Base-by-base conservation (phyloP, 164 flowering plant genomes). In the Taxillus chinensis region DNA sequence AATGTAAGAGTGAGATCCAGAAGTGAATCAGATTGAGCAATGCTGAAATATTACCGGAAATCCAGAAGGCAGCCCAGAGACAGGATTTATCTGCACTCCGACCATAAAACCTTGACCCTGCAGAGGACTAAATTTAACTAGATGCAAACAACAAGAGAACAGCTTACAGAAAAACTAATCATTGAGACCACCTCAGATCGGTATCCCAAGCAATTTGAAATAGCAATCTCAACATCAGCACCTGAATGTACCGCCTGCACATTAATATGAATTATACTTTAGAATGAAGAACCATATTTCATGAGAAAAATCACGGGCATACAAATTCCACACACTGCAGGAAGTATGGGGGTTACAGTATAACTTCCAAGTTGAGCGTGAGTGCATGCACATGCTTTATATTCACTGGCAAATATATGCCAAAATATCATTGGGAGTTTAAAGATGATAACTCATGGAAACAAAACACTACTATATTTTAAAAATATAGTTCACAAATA, bases 61-160 rank as follows among this genome's bases (percentile, higher is more conserved):
- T 64, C 82, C 88, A 68, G 93, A 79, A 65, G 99, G 96, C 80
- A 93, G 72, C 70, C 92, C 95, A 37, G 86, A 58, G 57, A 90
- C 68, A 55, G 99, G 95, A 79, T 90, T 82, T 74, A 93, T 86
- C 63, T 87, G 72, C 71, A 90, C 97, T 41, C 97, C 95, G 65
- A 90, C 97, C 99, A 93, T 93, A 82, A 93, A 93, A 40, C 96
- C 97, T 77, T 89, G 79, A 68, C 97, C 99, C 97, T 93, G 77
- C 64, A 65, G 64, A 67, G 27, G 0, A 27, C 27, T 27, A 54
- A 54, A 62, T 45, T 55, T 7, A 38, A 55, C 48, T 45, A 61
- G 62, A 59, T n/a, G 43, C 43, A 41, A 62, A 14, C 13, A 59
- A 65, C 6, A 64, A 7, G 8, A 59, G 46, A 63, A 5, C 8